Percentiles rank a stretch among this genome's conserved stretches.
phyloP scores from a whole-genome alignment of 2,329 filamentous ascomycete species.

The Aureobasidium sp. region DNA sequence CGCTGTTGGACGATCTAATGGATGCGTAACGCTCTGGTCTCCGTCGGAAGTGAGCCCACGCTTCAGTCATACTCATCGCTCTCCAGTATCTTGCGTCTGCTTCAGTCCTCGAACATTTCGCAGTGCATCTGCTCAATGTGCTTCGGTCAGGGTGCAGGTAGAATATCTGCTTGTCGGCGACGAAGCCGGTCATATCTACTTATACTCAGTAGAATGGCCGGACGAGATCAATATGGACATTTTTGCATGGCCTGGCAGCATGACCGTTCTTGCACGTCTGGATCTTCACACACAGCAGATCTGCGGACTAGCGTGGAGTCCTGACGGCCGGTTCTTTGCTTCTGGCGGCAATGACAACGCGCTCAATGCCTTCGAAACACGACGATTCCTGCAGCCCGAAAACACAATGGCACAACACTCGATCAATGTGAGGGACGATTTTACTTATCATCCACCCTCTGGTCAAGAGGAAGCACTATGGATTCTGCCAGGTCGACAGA shows the following conservation, averaged over 20 bases:
- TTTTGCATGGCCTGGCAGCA: constrained; percentile 66
- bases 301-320: constrained; percentile 85
- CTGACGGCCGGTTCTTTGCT: constrained; percentile 66
- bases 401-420: not conserved
- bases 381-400: constrained; percentile 41
- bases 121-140: constrained; percentile 40
- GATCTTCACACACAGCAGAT: constrained; percentile 79
- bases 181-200: constrained; percentile 71
- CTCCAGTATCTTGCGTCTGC: constrained; percentile 67
- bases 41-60: constrained; percentile 60
- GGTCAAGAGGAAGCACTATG: constrained; percentile 23
- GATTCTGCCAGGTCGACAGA: constrained; percentile 37
- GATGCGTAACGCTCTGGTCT: constrained; percentile 69
- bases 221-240: constrained; percentile 50
- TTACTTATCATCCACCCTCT: not conserved
- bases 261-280: constrained; percentile 70
- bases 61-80: constrained; percentile 65
- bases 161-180: constrained; percentile 87
- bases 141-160: constrained; percentile 48
- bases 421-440: constrained; percentile 16
- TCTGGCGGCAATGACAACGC: constrained; percentile 89
- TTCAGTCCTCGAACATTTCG: constrained; percentile 61
- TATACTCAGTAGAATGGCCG: constrained; percentile 84
- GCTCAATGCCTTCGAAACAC: constrained; percentile 70
- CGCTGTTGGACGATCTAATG: constrained; percentile 73